These are phyloP conservation scores for Calocybe gangraenosa DNA, from an alignment of 768 basidiomycete genomes.

Conservation along the genomic window DNA sequence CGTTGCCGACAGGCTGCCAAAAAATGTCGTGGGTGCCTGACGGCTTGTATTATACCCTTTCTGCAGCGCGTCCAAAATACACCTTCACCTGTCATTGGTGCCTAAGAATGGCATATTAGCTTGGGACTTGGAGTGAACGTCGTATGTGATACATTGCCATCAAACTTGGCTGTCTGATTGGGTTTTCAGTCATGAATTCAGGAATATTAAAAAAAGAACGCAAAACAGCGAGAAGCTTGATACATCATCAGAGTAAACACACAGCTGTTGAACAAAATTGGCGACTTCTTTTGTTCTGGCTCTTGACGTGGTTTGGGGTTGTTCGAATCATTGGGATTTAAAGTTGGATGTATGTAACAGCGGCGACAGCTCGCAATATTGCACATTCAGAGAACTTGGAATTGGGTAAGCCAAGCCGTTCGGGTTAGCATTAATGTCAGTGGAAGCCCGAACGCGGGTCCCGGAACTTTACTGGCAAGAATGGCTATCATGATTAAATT, in stretches of 20 bases:
- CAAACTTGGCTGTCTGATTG: no score
- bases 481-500: no score
- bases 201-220: background rate
- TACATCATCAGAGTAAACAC: slow-evolving; percentile 56
- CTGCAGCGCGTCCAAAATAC: slow-evolving; percentile 29
- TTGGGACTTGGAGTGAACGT: slow-evolving; percentile 50
- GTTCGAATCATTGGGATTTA: slow-evolving; percentile 21
- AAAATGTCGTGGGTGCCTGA: slow-evolving; percentile 18
- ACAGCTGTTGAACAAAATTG: slow-evolving; percentile 59
- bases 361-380: slow-evolving; percentile 46
- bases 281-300: no score
- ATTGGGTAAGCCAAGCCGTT: slow-evolving; percentile 50
- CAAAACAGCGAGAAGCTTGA: slow-evolving; percentile 55
- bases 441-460: slow-evolving; percentile 36
- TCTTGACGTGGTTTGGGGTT: no score
- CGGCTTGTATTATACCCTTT: slow-evolving; percentile 24
- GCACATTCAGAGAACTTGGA: slow-evolving; percentile 40
- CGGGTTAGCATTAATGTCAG: slow-evolving; percentile 59
- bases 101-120: slow-evolving; percentile 21
- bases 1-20: slow-evolving; percentile 8
- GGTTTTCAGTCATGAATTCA: background rate
- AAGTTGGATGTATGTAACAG: slow-evolving; percentile 29
- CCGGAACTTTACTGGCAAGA: slow-evolving; percentile 44
- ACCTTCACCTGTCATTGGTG: slow-evolving; percentile 7
- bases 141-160: slow-evolving; percentile 29